These are phyloP conservation scores for Ilyonectria mors-panacis DNA, from an alignment of 2,329 filamentous ascomycete species.

Conservation along the genomic window DNA sequence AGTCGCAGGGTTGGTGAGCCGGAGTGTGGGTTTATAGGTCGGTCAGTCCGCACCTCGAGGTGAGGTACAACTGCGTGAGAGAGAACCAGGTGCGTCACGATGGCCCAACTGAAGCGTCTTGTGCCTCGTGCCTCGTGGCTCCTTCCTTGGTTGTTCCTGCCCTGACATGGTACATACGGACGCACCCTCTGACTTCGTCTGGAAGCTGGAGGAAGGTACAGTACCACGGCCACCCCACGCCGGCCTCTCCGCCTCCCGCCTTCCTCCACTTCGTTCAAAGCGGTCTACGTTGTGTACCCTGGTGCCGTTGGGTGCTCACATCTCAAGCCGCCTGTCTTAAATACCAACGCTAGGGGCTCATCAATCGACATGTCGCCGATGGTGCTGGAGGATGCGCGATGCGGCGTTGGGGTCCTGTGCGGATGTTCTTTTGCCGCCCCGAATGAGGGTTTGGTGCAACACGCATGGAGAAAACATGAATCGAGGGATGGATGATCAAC, in stretches of 20 bases:
- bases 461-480: slow-evolving; percentile 16
- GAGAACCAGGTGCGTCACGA: not conserved
- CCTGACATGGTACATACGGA: not conserved
- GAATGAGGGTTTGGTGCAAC: slow-evolving; percentile 17
- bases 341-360: not conserved
- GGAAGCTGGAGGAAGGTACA: not conserved
- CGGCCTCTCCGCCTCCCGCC: slow-evolving; percentile 9
- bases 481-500: slow-evolving; percentile 28
- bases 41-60: not conserved
- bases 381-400: slow-evolving; percentile 19
- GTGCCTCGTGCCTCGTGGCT: slow-evolving; percentile 13
- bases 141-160: not conserved
- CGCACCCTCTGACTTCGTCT: not conserved
- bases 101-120: not conserved
- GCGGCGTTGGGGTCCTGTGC: slow-evolving; percentile 16
- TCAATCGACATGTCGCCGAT: slow-evolving; percentile 15
- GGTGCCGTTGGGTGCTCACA: not conserved
- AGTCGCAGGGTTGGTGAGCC: not conserved
- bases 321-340: not conserved
- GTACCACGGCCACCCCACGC: slow-evolving; percentile 4
- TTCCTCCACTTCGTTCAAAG: slow-evolving; percentile 10
- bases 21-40: not conserved
- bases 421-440: slow-evolving; percentile 18
- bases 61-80: not conserved
- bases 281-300: not conserved